Percentiles rank a stretch among this genome's conserved stretches.
Evolutionary conservation across 768 basidiomycete genomes (phyloP).

Genomic region (Boletus sp.): DNA sequence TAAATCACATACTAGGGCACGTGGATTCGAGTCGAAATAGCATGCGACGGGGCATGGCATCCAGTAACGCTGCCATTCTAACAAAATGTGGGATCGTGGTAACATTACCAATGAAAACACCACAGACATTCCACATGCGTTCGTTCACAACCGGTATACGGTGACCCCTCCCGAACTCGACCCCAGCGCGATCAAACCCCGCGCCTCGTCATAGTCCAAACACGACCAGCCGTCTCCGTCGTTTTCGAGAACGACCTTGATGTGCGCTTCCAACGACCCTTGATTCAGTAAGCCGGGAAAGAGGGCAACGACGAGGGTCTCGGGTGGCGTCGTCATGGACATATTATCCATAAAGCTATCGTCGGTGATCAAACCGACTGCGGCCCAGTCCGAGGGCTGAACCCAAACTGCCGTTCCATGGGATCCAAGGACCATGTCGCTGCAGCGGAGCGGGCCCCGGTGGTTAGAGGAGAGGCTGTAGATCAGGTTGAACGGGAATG

Average conservation of each 20-base stretch:
- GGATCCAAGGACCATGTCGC: slow-evolving; percentile 49
- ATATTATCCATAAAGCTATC: slow-evolving; percentile 12
- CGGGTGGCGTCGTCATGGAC: slow-evolving; percentile 23
- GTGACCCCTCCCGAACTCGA: slow-evolving; percentile 46
- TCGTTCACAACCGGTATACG: slow-evolving; percentile 28
- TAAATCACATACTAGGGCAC: slow-evolving; percentile 4
- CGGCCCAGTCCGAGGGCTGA: slow-evolving; percentile 47
- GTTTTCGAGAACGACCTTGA: slow-evolving; percentile 35
- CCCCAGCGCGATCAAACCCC: slow-evolving; percentile 52
- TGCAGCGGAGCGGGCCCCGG: slow-evolving; percentile 54
- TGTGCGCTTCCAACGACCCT: slow-evolving; percentile 19
- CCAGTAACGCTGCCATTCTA: not conserved
- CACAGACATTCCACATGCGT: not conserved
- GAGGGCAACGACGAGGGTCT: slow-evolving; percentile 45
- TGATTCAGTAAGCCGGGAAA: slow-evolving; percentile 43
- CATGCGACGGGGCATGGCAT: not conserved
- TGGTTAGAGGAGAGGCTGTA: slow-evolving; percentile 34
- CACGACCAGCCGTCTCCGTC: slow-evolving; percentile 42
- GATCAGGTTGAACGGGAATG: slow-evolving; percentile 47
- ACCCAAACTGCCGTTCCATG: slow-evolving; percentile 64
- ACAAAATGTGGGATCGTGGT: not conserved
- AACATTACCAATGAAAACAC: not conserved
- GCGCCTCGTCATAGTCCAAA: slow-evolving; percentile 59
- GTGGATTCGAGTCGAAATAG: not conserved
- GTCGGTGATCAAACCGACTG: slow-evolving; percentile 36